Evolutionary conservation across 192 early-diverging fungal genomes (phyloP), one percentile per base, ranked within the genome.

Genomic region (Dispira simplex): DNA sequence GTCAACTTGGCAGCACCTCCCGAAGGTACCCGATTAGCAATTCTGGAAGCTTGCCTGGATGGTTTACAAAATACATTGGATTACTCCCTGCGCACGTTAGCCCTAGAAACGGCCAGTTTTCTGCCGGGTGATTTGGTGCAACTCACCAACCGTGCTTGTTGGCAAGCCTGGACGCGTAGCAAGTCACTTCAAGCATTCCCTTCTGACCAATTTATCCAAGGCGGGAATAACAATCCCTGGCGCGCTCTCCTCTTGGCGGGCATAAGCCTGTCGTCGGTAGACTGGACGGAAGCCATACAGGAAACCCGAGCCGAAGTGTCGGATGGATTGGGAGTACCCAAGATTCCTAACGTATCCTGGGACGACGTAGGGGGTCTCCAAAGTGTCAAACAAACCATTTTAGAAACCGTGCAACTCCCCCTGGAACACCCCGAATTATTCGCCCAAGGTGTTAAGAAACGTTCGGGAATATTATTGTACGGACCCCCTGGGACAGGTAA

Each of bases 401-500:
- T 92, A 48, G 97, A 98, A 66, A 99, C 95, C 0, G 95, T 99
- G 62, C 87, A 98, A 54, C 77, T 99, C 44, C 97, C 97, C 9
- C 71, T 99, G 65, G 89, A 92, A 65, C 90, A 93, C 63, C 97
- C 97, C 8, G 91, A 99, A 60, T 79, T 99, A 25, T 99, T 99
- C 81, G 86, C 90, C 0, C 75, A 73, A n/a, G 97, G 97, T 3
- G 75, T 96, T 67, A 95, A 94, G 70, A 95, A 93, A 47, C 82
- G 97, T 16, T 91, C 90, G 6, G 97, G 94, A 39, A 84, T 95
- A 44, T 73, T 98, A 43, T 79, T 98, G 32, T 98, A 97, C 71
- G 96, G 96, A 0, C 96, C 96, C 64, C 96, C 96, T 0, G 96
- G 96, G 16, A 98, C 96, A 0, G 97, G 97, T 49, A 99, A 99